These are phyloP conservation scores for Polyporus tsugae DNA, from an alignment of 1,284 basidiomycete species.

Conservation along the genomic window DNA sequence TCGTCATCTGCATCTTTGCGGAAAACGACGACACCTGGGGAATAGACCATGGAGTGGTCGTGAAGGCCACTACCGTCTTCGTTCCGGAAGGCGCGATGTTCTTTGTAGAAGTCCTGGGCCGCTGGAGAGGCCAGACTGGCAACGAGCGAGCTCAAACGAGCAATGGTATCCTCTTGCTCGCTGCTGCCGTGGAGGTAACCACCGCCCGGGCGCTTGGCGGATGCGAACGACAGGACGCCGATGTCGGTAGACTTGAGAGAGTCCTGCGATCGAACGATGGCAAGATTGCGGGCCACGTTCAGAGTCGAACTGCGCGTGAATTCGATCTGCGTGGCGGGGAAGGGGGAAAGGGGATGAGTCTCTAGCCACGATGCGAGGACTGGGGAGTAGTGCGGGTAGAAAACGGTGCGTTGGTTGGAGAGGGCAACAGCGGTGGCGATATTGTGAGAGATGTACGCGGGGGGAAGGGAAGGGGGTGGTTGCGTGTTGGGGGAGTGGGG, in stretches of 20 bases:
- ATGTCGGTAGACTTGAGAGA: conserved; percentile 41
- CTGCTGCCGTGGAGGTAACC: conserved; percentile 55
- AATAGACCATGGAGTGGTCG: conserved; percentile 59
- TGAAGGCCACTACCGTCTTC: conserved; percentile 50
- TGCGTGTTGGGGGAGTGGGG: neutral
- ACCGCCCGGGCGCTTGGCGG: conserved; percentile 55
- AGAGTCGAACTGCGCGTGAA: conserved; percentile 46
- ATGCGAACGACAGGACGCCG: conserved; percentile 57
- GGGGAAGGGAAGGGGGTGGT: conserved; percentile 32
- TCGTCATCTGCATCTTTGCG: conserved; percentile 49
- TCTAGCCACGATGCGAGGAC: conserved; percentile 46
- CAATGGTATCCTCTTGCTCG: conserved; percentile 56
- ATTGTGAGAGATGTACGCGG: conserved; percentile 41
- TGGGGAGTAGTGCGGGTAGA: conserved; percentile 50
- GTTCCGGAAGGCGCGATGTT: conserved; percentile 46
- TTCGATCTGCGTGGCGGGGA: conserved; percentile 37
- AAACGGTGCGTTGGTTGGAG: conserved; percentile 49
- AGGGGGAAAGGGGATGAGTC: conserved; percentile 22
- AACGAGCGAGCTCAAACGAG: conserved; percentile 54
- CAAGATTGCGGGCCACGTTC: conserved; percentile 44
- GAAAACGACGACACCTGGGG: conserved; percentile 56
- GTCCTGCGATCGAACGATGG: conserved; percentile 23
- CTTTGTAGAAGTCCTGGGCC: conserved; percentile 52
- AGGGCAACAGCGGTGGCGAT: conserved; percentile 48
- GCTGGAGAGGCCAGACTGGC: conserved; percentile 49